Percentiles rank a stretch among this genome's conserved stretches.
Conservation (phyloP, 495 filamentous ascomycete species). For the Penicillium subrubescens region DNA sequence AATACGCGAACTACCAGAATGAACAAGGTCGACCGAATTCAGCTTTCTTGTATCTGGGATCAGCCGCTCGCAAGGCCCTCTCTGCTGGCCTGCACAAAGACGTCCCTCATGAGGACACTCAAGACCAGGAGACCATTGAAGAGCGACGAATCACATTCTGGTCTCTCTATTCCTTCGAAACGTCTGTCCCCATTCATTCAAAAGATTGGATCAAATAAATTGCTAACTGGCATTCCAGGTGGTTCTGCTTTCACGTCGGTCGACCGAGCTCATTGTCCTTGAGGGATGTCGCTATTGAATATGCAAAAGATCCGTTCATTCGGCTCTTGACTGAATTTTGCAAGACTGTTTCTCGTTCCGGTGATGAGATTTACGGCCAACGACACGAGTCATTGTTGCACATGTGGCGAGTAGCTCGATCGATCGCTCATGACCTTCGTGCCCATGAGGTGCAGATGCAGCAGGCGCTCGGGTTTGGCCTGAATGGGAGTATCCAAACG, state of each 20-base stretch:
- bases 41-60: conserved; percentile 42
- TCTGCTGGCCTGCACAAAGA: conserved; percentile 49
- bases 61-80: conserved; percentile 42
- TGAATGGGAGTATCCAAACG: conserved; percentile 32
- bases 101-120: conserved; percentile 28
- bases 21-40: conserved; percentile 49
- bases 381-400: conserved; percentile 46
- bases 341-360: conserved; percentile 37
- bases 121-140: conserved; percentile 33
- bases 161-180: conserved; percentile 46
- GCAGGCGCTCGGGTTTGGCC: conserved; percentile 37
- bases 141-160: conserved; percentile 45
- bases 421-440: conserved; percentile 40
- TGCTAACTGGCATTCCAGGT: conserved; percentile 25
- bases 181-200: conserved; percentile 21
- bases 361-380: conserved; percentile 42
- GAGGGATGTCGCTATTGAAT: conserved; percentile 39
- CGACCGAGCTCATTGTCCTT: conserved; percentile 40
- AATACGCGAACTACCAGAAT: conserved; percentile 44
- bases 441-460: conserved; percentile 32
- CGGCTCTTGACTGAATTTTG: conserved; percentile 34
- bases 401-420: conserved; percentile 46
- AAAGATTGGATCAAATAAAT: not conserved
- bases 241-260: conserved; percentile 46
- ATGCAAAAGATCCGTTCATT: conserved; percentile 40